phyloP scores from a whole-genome alignment of 2,329 filamentous ascomycete genomes.

The Graphilbum sp. region DNA sequence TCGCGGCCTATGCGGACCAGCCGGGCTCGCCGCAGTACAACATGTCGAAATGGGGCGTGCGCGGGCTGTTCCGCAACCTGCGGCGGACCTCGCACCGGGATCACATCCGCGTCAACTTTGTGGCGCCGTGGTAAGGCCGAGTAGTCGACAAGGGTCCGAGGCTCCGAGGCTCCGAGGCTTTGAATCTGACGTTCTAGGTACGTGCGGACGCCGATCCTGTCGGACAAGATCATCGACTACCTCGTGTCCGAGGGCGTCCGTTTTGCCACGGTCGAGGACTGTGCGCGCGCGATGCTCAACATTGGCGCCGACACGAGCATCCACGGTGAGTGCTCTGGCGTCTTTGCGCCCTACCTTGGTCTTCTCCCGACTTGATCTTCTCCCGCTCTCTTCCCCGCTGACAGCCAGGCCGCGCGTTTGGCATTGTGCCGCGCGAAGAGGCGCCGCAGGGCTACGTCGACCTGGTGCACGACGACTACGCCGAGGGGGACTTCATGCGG shows the following conservation, averaged over 20 bases:
- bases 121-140: conserved; percentile 25
- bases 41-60: conserved; percentile 24
- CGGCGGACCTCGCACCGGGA: conserved; percentile 22
- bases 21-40: conserved; percentile 25
- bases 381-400: too few species aligned
- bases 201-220: conserved; percentile 5
- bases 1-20: conserved; percentile 30
- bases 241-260: conserved; percentile 3
- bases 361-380: too few species aligned
- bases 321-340: conserved; percentile 4
- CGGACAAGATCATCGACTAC: background rate
- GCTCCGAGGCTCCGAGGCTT: too few species aligned
- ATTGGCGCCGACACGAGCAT: background rate
- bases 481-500: conserved; percentile 4
- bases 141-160: too few species aligned
- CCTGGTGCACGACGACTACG: conserved; percentile 5
- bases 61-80: conserved; percentile 25
- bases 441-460: conserved; percentile 3
- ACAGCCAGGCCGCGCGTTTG: conserved; percentile 1
- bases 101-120: conserved; percentile 28
- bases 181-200: background rate
- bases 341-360: too few species aligned
- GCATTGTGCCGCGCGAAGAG: conserved; percentile 4
- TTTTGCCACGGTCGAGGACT: conserved; percentile 6
- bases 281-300: conserved; percentile 2